phyloP scores from a whole-genome alignment of 805 yeast species.

The Cyberlindnera veronae region DNA sequence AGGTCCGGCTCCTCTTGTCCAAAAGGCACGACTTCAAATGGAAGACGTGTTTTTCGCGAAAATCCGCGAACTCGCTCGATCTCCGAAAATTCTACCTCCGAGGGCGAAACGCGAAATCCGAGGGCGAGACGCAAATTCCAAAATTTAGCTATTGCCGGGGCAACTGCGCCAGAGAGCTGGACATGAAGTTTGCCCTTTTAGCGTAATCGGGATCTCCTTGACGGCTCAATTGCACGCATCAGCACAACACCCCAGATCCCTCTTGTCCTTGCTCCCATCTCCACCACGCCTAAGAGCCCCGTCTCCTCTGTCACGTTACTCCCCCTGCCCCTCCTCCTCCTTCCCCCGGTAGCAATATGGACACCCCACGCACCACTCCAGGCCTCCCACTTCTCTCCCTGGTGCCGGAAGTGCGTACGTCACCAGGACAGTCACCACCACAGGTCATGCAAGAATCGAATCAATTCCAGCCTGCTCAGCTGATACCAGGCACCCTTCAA shows the following conservation, averaged over 20 bases:
- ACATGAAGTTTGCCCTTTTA: not conserved
- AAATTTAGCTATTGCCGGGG: constrained; percentile 7
- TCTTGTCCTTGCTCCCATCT: not conserved
- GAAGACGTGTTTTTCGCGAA: not conserved
- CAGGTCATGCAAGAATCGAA: not conserved
- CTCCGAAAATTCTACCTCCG: not conserved
- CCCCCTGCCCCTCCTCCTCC: not conserved
- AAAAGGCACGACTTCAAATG: not conserved
- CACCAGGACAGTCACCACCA: constrained; percentile 11
- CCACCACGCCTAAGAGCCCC: not conserved
- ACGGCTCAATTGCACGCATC: not conserved
- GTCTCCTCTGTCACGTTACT: not conserved
- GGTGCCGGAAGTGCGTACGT: constrained; percentile 12
- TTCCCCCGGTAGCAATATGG: not conserved
- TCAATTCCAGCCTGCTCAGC: constrained; percentile 1
- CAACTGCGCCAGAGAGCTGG: not conserved
- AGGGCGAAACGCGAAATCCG: too few relatives aligned
- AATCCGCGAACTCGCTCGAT: not conserved
- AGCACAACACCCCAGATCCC: not conserved
- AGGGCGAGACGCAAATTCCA: not conserved
- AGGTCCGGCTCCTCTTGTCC: not conserved
- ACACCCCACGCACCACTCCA: constrained; percentile 7
- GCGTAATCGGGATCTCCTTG: not conserved
- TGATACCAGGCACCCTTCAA: constrained; percentile 3
- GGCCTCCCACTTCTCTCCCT: constrained; percentile 11